Percentiles rank a stretch among this genome's conserved stretches.
Evolutionary conservation across 2,329 filamentous ascomycete species (phyloP).

Genomic region (Immersiporthe knoxdaviesiana): DNA sequence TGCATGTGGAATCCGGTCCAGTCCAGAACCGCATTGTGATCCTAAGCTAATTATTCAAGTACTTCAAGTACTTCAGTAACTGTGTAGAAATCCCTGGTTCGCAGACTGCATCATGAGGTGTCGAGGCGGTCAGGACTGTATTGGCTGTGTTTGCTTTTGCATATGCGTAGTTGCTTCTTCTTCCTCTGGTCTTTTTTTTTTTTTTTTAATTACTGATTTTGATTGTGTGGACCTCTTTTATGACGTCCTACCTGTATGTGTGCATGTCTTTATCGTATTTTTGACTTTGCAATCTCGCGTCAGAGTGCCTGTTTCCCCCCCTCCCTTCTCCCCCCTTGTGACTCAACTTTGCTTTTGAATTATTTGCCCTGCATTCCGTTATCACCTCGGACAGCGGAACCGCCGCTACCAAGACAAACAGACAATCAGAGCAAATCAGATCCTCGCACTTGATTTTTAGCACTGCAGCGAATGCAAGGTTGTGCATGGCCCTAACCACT

Average conservation of each 20-base stretch:
- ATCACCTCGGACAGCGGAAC: neutral
- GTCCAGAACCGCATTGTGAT: neutral
- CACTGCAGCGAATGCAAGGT: neutral
- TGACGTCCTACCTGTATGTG: neutral
- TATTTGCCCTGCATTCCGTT: neutral
- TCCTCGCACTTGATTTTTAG: too few species aligned
- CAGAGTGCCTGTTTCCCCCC: neutral
- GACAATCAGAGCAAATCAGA: neutral
- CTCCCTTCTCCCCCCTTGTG: neutral
- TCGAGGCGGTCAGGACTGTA: neutral
- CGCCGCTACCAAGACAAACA: neutral
- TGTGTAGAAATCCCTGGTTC: slow-evolving; percentile 16
- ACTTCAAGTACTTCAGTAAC: too few species aligned
- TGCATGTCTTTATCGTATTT: neutral
- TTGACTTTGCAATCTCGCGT: slow-evolving; percentile 1
- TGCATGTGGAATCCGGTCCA: slow-evolving; percentile 22
- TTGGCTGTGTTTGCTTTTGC: too few species aligned
- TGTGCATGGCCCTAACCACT: neutral
- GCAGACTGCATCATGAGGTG: slow-evolving; percentile 6
- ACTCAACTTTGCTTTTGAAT: neutral
- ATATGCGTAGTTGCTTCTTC: neutral
- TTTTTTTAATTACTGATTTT: too few species aligned
- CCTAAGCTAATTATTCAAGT: slow-evolving; percentile 8
- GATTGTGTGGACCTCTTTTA: neutral
- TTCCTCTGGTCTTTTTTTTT: neutral